Evolutionary conservation across 2,329 filamentous ascomycete genomes (phyloP).

Genomic region (Colletotrichum tamarilloi): DNA sequence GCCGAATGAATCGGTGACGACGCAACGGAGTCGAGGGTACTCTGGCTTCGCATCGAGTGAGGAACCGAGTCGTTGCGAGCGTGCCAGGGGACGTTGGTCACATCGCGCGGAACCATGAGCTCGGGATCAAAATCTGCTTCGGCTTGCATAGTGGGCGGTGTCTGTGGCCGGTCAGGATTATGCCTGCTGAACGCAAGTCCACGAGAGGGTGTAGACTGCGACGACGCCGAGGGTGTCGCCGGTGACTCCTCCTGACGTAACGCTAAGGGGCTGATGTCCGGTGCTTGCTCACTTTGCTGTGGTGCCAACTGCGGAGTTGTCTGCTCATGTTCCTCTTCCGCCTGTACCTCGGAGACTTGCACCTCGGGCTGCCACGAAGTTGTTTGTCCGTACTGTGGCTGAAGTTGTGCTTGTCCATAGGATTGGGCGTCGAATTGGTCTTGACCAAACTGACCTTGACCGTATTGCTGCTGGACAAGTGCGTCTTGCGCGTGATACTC

Average conservation of each 20-base stretch:
- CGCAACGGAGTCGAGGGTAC: slow-evolving; percentile 47
- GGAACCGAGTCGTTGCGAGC: slow-evolving; percentile 45
- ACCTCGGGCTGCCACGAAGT: slow-evolving; percentile 3
- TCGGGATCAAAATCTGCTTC: slow-evolving; percentile 35
- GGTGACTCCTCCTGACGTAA: slow-evolving; percentile 34
- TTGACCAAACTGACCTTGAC: neutral
- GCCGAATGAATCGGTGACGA: slow-evolving; percentile 45
- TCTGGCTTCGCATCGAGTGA: slow-evolving; percentile 48
- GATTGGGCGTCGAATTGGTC: neutral
- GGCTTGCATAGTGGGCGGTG: slow-evolving; percentile 25
- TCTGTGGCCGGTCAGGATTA: slow-evolving; percentile 39
- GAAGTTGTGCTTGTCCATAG: neutral
- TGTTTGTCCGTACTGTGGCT: neutral
- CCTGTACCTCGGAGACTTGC: slow-evolving; percentile 5
- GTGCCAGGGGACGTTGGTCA: slow-evolving; percentile 47
- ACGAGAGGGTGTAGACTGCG: slow-evolving; percentile 23
- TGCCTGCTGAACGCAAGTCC: slow-evolving; percentile 44
- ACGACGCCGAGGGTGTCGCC: slow-evolving; percentile 5
- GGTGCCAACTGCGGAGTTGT: slow-evolving; percentile 35
- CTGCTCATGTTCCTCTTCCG: slow-evolving; percentile 16
- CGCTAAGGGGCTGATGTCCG: slow-evolving; percentile 37
- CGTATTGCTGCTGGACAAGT: neutral
- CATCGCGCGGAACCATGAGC: slow-evolving; percentile 42
- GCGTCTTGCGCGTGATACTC: slow-evolving; percentile 5
- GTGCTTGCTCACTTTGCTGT: slow-evolving; percentile 23